Conservation (phyloP, 78 protist genomes). For the Guillardia theta region DNA sequence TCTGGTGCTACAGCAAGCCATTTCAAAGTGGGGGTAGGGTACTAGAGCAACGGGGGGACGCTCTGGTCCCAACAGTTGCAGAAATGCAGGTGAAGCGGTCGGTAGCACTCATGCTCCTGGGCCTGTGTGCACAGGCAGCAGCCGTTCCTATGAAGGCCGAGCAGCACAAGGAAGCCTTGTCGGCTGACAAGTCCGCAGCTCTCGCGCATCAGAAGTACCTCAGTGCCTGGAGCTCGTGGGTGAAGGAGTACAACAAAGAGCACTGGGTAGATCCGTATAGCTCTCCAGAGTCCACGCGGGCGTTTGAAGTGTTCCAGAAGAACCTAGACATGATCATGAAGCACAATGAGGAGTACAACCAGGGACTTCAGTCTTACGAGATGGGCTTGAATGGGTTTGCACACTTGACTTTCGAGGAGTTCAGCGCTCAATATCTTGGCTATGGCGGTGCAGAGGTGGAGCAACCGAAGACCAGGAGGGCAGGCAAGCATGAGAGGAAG, state of each 20-base stretch:
- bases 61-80: too few species aligned
- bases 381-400: slow-evolving; percentile 76
- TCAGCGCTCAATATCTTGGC: slow-evolving; percentile 16
- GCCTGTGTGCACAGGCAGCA: too few species aligned
- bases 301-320: slow-evolving; percentile 19
- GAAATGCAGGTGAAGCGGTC: too few species aligned
- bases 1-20: too few species aligned
- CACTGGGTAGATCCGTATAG: not conserved
- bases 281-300: not conserved
- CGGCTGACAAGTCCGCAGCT: not conserved
- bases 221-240: not conserved
- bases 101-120: not conserved
- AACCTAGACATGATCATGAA: slow-evolving; percentile 53
- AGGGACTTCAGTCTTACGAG: not conserved
- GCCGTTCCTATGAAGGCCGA: too few species aligned
- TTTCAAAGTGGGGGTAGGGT: too few species aligned
- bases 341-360: slow-evolving; percentile 48
- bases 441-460: not conserved
- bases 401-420: slow-evolving; percentile 73
- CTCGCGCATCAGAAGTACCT: not conserved
- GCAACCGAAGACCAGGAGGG: not conserved
- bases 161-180: too few species aligned
- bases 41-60: too few species aligned
- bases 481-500: not conserved
- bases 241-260: not conserved